Conservation (phyloP, 2,329 filamentous ascomycete genomes). For the Xylaria digitata region DNA sequence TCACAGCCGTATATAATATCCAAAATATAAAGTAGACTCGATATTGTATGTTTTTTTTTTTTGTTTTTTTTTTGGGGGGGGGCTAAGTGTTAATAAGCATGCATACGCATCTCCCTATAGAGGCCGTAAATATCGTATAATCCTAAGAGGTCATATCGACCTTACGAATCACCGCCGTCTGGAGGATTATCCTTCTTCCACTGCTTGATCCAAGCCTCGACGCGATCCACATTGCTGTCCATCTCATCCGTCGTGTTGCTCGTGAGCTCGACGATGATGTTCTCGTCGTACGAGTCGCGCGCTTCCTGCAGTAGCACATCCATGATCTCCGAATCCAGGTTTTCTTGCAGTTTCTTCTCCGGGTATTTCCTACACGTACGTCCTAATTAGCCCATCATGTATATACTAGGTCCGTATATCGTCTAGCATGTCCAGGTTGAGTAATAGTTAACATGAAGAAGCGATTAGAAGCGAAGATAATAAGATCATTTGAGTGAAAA, state of each 20-base stretch:
- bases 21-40: background rate
- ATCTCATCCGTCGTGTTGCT: conserved; percentile 88
- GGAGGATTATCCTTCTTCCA: conserved; percentile 79
- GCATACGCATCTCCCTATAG: background rate
- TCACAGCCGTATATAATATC: background rate
- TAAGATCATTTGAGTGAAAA: background rate
- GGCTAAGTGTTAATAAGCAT: background rate
- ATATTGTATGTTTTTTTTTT: too few relatives aligned
- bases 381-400: conserved; percentile 1
- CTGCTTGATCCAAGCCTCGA: conserved; percentile 82
- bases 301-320: conserved; percentile 93
- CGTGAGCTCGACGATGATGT: conserved; percentile 87
- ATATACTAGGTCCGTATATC: background rate
- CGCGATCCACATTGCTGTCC: conserved; percentile 86
- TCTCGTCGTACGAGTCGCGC: conserved; percentile 83
- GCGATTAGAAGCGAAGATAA: background rate
- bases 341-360: conserved; percentile 91
- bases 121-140: background rate
- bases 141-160: background rate
- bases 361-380: conserved; percentile 74
- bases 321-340: conserved; percentile 97
- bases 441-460: background rate
- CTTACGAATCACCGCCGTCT: conserved; percentile 40
- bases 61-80: too few relatives aligned
- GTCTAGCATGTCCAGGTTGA: background rate